Evolutionary conservation across 257 asterid species (phyloP), one percentile per base, ranked within the genome.

Genomic region (Nicotiana attenuata): DNA sequence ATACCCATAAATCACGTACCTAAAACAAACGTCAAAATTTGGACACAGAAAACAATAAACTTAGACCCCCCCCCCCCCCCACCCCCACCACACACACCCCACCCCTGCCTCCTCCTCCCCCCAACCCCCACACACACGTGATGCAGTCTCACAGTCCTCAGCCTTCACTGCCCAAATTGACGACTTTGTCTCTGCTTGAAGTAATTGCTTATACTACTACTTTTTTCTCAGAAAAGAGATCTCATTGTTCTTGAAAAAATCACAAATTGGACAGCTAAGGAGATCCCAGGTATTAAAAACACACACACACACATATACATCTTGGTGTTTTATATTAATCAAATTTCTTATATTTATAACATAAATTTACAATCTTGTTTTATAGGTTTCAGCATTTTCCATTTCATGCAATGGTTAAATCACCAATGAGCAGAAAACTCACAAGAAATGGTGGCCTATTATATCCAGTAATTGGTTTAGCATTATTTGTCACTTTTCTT

Each of bases 371-470:
- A 71, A 75, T 82, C 83, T 81, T 77, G 81, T 75, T 73, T 53
- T 66, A 59, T 71, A 5, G 16, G 52, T 52, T 52, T 47, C 77
- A 80, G 71, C 60, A 68, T 77, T 84, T 68, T 67, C 77, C 53
- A 81, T 38, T 65, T 69, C 65, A 26, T 81, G 73, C 47, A 66
- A 82, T 88, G 89, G 87, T 87, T 50, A 80, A 82, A 50, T 88
- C 90, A 76, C 77, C 78, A 47, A 68, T 15, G 50, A 86, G 85
- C 85, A 89, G 82, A 85, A 89, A 88, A 89, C 47, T 82, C 41
- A 88, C 90, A 82, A 96, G 97, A 77, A 92, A 93, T 90, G 94
- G 97, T 90, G 97, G 97, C 84, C 73, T 93, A 69, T 77, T 93
- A 31, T 93, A 91, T 88, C 99, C 99, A 75, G 86, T 95, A 64